phyloP scores from a whole-genome alignment of 2,329 filamentous ascomycete species.

The Fusarium buxicola region DNA sequence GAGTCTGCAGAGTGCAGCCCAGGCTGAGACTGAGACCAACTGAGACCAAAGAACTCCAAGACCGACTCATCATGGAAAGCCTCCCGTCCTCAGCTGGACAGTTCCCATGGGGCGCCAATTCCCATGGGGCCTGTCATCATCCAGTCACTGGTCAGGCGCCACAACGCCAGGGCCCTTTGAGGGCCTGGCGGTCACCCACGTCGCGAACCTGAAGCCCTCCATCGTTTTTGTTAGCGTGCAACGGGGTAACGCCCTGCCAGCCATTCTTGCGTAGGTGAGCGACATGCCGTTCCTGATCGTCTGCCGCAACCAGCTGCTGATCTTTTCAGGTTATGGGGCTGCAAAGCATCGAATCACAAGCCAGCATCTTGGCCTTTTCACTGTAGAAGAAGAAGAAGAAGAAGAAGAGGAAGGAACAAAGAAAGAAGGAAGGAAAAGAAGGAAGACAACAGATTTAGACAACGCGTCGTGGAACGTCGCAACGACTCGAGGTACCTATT shows the following conservation, averaged over 20 bases:
- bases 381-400: no score
- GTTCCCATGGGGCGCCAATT: conserved; percentile 22
- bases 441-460: no score
- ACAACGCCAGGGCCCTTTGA: conserved; percentile 25
- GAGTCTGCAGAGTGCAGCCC: no score
- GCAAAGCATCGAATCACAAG: background rate
- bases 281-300: conserved; percentile 3
- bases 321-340: background rate
- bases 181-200: conserved; percentile 30
- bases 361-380: no score
- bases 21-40: conserved; percentile 8
- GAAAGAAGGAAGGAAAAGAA: no score
- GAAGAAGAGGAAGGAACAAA: no score
- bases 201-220: conserved; percentile 22
- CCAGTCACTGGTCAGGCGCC: conserved; percentile 33
- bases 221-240: background rate
- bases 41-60: background rate
- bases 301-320: conserved; percentile 9
- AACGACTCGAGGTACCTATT: background rate
- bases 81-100: conserved; percentile 25
- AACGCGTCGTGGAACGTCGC: conserved; percentile 20
- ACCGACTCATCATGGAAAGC: background rate
- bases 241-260: conserved; percentile 4
- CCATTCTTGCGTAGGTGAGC: background rate
- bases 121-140: conserved; percentile 25